Evolutionary conservation across 2,329 filamentous ascomycete species (phyloP).

Genomic region (Diplodia scrobiculata): DNA sequence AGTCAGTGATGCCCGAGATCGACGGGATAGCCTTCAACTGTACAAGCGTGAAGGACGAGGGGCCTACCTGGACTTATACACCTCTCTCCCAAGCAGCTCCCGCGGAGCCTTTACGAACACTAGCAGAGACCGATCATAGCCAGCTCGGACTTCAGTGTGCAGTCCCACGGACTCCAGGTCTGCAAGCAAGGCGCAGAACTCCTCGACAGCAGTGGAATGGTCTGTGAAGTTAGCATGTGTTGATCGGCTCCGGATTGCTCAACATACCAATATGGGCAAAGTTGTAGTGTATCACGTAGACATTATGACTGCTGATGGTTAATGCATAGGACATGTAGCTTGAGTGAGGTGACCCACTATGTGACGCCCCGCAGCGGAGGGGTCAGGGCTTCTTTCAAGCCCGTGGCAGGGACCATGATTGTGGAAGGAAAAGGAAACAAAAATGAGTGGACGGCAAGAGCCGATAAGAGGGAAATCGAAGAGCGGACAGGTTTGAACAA

Average conservation of each 20-base stretch:
- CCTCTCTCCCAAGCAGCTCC: conserved; percentile 39
- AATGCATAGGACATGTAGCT: not conserved
- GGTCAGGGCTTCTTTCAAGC: not conserved
- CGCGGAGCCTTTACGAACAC: conserved; percentile 39
- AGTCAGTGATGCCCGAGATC: not conserved
- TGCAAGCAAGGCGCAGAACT: conserved; percentile 35
- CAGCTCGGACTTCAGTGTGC: conserved; percentile 39
- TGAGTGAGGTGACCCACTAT: not conserved
- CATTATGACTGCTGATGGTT: conserved; percentile 33
- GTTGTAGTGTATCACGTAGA: conserved; percentile 41
- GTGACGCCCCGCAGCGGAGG: conserved; percentile 17
- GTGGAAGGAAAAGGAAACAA: not conserved
- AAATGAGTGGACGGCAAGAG: conserved; percentile 19
- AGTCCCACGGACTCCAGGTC: conserved; percentile 38
- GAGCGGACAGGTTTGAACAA: not conserved
- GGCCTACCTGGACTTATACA: conserved; percentile 39
- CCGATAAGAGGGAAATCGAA: conserved; percentile 13
- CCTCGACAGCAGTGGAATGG: conserved; percentile 33
- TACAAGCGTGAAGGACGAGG: not conserved
- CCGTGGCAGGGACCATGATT: conserved; percentile 8
- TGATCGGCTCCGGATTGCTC: not conserved
- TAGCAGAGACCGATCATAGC: conserved; percentile 39
- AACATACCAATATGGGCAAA: conserved; percentile 37
- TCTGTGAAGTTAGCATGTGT: conserved; percentile 30
- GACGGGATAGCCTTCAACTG: not conserved